Base-by-base conservation (phyloP, 345 rosid genomes). In the Pugionium dolabratum region DNA sequence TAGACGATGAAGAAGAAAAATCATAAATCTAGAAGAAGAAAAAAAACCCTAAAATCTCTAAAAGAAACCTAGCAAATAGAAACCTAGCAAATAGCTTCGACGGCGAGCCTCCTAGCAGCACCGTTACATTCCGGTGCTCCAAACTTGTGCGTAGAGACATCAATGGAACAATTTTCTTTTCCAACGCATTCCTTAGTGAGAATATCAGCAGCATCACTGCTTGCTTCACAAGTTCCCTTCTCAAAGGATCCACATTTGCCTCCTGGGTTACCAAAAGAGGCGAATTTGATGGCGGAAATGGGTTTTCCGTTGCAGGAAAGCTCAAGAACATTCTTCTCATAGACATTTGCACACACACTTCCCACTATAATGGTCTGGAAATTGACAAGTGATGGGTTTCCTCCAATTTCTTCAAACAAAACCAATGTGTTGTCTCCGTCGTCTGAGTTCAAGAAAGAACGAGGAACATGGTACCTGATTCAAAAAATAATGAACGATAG, bases 351-450 rank as follows among this genome's bases (percentile, higher is more conserved):
- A 33, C 86, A 87, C 0, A 46, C 77, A 1, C 7, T 61, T 10
- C 78, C 80, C 0, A 76, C 60, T 0, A 52, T 54, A 1, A 76
- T 61, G 0, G 81, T 83, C n/a, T 74, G 69, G 39, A 85, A 60
- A 26, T 50, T 72, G 4, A 80, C 79, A 1, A 25, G 8, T 0
- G 72, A 60, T 6, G 84, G 83, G 30, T 74, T 77, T n/a, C 86
- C 91, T 1, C 87, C 91, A 0, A 78, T 66, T 62, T 87, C 90
- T 73, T 85, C 90, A 4, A 85, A 81, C 46, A 87, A 60, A n/a
- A 84, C 82, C 35, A 85, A 32, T 0, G 71, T 69, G 46, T 87
- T 89, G 33, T 48, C 62, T 4, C 53, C 79, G 0, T 18, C 18
- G 0, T 73, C 70, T 0, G 59, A 39, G 7, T 72, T 64, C 5